A percentile compares a stretch with the other conserved stretches of the same genome.
phyloP scores from a whole-genome alignment of 2,329 filamentous ascomycete species.

The Phaeosphaeriaceae sp. region DNA sequence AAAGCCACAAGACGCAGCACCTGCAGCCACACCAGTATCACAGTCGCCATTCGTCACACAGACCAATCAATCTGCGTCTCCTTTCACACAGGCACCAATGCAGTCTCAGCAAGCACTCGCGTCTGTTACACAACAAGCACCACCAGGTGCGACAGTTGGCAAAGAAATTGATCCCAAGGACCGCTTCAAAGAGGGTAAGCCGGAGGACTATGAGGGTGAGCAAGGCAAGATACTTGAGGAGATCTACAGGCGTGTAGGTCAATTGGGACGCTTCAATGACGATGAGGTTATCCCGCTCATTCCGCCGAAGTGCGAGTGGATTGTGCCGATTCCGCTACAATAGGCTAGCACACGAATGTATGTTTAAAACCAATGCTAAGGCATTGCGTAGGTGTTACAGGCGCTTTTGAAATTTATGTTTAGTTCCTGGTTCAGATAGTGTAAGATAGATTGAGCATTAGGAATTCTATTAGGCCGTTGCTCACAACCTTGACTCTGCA shows the following conservation, averaged over 20 bases:
- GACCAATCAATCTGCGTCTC: constrained; percentile 8
- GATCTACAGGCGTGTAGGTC: constrained; percentile 69
- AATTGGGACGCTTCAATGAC: constrained; percentile 71
- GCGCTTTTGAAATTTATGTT: no score
- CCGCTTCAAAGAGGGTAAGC: constrained; percentile 65
- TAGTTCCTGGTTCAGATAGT: no score
- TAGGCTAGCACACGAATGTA: no score
- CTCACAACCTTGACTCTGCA: no score
- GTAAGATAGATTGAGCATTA: no score
- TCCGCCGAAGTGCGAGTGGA: constrained; percentile 78
- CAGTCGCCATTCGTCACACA: constrained; percentile 24
- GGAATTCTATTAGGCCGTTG: no score
- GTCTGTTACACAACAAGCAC: neutral
- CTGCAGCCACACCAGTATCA: constrained; percentile 11
- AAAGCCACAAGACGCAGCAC: constrained; percentile 16
- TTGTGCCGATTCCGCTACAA: constrained; percentile 2
- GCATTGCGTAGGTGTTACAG: no score
- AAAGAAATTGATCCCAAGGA: constrained; percentile 44
- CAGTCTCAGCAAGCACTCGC: neutral
- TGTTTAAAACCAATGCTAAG: no score
- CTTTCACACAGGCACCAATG: constrained; percentile 16
- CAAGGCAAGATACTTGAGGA: constrained; percentile 59
- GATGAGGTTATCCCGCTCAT: constrained; percentile 75
- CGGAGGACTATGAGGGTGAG: constrained; percentile 64
- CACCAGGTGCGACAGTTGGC: constrained; percentile 67